phyloP scores from a whole-genome alignment of 306 rosid genomes.

The Mucuna pruriens region DNA sequence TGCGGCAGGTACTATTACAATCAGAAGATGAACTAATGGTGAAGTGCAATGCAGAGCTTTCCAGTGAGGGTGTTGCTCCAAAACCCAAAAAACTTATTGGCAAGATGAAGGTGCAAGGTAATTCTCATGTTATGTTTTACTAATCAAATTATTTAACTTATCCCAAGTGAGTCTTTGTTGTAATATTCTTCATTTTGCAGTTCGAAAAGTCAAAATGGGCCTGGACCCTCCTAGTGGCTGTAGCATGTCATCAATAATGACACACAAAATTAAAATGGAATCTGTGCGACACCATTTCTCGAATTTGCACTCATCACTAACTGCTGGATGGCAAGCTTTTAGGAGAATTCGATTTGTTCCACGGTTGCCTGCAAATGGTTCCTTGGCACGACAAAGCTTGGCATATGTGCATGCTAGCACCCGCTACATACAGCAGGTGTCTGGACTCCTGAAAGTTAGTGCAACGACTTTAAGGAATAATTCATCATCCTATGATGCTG shows the following conservation, averaged over 20 bases:
- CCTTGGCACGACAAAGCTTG: slow-evolving; percentile 82
- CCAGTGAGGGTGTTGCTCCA: slow-evolving; percentile 80
- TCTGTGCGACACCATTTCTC: slow-evolving; percentile 61
- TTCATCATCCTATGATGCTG: slow-evolving; percentile 85
- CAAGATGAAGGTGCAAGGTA: slow-evolving; percentile 99
- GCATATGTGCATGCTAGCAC: slow-evolving; percentile 95
- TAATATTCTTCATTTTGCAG: slow-evolving; percentile 53
- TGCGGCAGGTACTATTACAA: slow-evolving; percentile 82
- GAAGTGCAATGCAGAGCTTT: slow-evolving; percentile 76
- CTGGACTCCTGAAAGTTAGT: slow-evolving; percentile 86
- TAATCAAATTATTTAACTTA: slow-evolving; percentile 28
- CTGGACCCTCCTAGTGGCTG: slow-evolving; percentile 92
- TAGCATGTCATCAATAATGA: slow-evolving; percentile 67
- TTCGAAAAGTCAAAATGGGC: slow-evolving; percentile 86
- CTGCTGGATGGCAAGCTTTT: slow-evolving; percentile 86
- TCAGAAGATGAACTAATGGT: slow-evolving; percentile 90
- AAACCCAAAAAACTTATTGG: slow-evolving; percentile 89
- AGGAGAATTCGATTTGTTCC: slow-evolving; percentile 66
- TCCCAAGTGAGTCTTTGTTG: slow-evolving; percentile 20
- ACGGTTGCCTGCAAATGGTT: slow-evolving; percentile 78
- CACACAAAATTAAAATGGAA: slow-evolving; percentile 64
- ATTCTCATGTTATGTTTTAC: slow-evolving; percentile 30
- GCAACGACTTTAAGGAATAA: slow-evolving; percentile 83
- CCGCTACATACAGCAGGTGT: slow-evolving; percentile 86
- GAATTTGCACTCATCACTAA: slow-evolving; percentile 66